A percentile compares a stretch with the other conserved stretches of the same genome.
phyloP scores from a whole-genome alignment of 495 filamentous ascomycete genomes.

The Penicillium silybi region DNA sequence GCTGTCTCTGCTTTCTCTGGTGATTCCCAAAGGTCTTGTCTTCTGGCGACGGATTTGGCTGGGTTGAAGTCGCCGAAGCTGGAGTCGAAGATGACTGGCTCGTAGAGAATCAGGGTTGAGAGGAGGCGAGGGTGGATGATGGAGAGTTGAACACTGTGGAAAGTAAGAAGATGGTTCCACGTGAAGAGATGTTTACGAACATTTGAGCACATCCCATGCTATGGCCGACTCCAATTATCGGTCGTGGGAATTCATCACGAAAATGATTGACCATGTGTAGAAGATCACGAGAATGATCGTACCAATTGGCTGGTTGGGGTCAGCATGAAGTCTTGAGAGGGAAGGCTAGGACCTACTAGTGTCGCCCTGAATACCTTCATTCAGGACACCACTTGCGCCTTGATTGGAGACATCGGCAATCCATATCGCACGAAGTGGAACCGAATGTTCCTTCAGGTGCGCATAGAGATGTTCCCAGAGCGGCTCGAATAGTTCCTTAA shows the following conservation, averaged over 20 bases:
- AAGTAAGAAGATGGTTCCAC: not conserved
- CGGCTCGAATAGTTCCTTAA: constrained; percentile 72
- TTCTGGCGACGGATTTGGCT: not conserved
- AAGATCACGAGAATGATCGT: constrained; percentile 73
- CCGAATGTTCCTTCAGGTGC: constrained; percentile 25
- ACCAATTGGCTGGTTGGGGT: constrained; percentile 53
- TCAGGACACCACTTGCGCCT: constrained; percentile 62
- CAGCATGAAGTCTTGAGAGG: not conserved
- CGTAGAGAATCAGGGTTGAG: not conserved
- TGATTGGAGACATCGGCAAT: constrained; percentile 69
- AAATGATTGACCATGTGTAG: constrained; percentile 72
- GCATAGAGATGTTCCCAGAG: constrained; percentile 61
- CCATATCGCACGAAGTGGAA: constrained; percentile 67
- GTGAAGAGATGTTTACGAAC: constrained; percentile 6
- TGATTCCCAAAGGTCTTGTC: constrained; percentile 1
- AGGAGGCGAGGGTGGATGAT: constrained; percentile 4
- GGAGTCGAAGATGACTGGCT: not conserved
- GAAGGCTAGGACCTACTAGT: constrained; percentile 45
- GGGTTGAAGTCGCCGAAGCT: not conserved
- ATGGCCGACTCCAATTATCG: constrained; percentile 73
- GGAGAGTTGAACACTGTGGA: not conserved
- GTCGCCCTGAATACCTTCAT: constrained; percentile 61
- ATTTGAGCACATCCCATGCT: constrained; percentile 69
- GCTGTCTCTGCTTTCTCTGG: constrained; percentile 1
- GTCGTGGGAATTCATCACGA: constrained; percentile 65